Evolutionary conservation across 495 filamentous ascomycete genomes (phyloP).

Genomic region (Neurospora sp.): DNA sequence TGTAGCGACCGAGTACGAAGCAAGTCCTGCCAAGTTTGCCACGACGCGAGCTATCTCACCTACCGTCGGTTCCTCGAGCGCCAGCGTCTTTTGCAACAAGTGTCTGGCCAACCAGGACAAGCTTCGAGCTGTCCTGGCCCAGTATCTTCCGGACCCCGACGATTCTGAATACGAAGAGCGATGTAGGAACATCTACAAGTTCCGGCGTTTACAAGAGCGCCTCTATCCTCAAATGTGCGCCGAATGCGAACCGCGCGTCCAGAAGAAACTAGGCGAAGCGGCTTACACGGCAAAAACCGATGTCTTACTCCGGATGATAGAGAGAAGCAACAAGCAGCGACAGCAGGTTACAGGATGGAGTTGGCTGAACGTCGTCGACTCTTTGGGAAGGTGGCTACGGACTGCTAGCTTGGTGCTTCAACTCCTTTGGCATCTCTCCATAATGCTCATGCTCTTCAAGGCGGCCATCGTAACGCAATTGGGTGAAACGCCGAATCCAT

Average conservation of each 20-base stretch:
- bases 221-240: constrained; percentile 79
- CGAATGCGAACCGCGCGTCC: constrained; percentile 59
- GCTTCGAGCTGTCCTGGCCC: constrained; percentile 53
- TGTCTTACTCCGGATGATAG: constrained; percentile 61
- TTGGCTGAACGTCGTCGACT: constrained; percentile 43
- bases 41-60: constrained; percentile 25
- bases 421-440: constrained; percentile 39
- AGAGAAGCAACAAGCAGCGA: constrained; percentile 42
- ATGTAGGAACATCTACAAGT: constrained; percentile 46
- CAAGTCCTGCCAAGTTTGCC: constrained; percentile 27
- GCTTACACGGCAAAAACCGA: constrained; percentile 74
- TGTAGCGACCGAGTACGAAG: constrained; percentile 32
- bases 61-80: constrained; percentile 14
- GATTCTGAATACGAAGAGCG: constrained; percentile 47
- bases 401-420: constrained; percentile 44
- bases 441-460: constrained; percentile 21
- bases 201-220: constrained; percentile 55
- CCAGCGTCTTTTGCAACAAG: constrained; percentile 58
- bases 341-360: constrained; percentile 27
- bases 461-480: constrained; percentile 17
- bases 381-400: constrained; percentile 39
- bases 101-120: constrained; percentile 80
- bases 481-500: constrained; percentile 12
- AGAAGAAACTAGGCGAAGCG: constrained; percentile 51
- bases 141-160: constrained; percentile 60